Evolutionary conservation across 257 asterid genomes (phyloP).

Genomic region (Linaria vulgaris): DNA sequence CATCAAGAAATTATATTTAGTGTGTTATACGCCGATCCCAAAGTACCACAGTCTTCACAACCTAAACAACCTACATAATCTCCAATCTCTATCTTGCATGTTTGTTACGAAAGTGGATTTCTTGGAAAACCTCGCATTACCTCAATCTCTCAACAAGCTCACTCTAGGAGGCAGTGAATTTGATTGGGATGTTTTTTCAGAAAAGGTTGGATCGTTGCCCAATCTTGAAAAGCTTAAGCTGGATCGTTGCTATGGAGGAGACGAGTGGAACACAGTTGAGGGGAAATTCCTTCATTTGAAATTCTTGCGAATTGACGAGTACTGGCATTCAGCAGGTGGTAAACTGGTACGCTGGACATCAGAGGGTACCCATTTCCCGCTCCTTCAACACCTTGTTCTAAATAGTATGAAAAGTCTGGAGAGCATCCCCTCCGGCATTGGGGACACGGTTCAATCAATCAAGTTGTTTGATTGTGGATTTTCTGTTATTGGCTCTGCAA

Average conservation of each 20-base stretch:
- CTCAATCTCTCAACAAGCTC: slow-evolving; percentile 22
- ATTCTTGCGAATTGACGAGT: neutral
- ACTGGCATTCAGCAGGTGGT: too few species aligned
- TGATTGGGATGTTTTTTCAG: neutral
- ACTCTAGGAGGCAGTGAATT: neutral
- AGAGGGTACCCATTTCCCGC: neutral
- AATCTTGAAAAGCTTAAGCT: slow-evolving; percentile 20
- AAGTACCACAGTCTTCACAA: neutral
- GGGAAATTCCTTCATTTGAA: slow-evolving; percentile 15
- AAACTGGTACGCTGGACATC: neutral
- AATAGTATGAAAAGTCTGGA: too few species aligned
- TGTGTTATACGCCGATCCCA: neutral
- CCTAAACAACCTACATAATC: slow-evolving; percentile 19
- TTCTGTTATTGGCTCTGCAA: neutral
- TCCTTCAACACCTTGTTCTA: too few species aligned
- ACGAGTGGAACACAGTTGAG: slow-evolving; percentile 26
- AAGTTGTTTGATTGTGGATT: neutral
- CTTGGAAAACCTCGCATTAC: neutral
- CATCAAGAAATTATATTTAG: slow-evolving; percentile 21
- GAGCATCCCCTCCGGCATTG: neutral
- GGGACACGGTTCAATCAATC: neutral
- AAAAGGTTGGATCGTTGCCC: too few species aligned
- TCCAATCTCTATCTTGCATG: slow-evolving; percentile 1
- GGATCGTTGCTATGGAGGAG: neutral
- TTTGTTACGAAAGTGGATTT: neutral